Percentiles rank a stretch among this genome's conserved stretches.
These are phyloP conservation scores for Rhizophora mangle DNA, from an alignment of 345 rosid species.

Conservation along the genomic window DNA sequence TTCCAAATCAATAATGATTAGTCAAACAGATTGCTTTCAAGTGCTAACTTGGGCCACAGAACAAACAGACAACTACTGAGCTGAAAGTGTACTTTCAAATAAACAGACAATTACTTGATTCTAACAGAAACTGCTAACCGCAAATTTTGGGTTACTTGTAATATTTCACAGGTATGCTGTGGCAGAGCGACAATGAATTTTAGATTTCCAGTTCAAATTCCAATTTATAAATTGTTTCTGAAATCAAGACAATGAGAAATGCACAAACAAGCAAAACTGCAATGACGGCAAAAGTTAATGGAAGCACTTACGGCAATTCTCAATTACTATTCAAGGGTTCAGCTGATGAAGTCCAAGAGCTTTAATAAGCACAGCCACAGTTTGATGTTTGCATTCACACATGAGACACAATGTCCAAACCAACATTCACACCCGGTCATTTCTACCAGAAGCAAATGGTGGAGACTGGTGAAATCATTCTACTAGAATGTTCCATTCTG, in stretches of 20 bases:
- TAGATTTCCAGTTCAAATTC: background rate
- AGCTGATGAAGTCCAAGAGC: background rate
- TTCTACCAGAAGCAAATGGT: too few species aligned
- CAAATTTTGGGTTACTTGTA: background rate
- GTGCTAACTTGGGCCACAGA: background rate
- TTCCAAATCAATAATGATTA: background rate
- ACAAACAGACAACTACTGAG: background rate
- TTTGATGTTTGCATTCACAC: too few species aligned
- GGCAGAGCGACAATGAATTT: background rate
- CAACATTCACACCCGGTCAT: too few species aligned
- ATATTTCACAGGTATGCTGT: background rate
- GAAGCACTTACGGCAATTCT: background rate
- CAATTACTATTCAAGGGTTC: background rate
- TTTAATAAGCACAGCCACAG: too few species aligned
- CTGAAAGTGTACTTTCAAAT: too few species aligned
- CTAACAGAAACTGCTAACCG: too few species aligned
- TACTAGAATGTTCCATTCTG: too few species aligned
- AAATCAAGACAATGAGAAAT: background rate
- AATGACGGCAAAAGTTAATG: background rate
- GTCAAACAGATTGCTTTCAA: background rate
- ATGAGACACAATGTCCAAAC: too few species aligned
- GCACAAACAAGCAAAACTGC: background rate
- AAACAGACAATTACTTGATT: too few species aligned
- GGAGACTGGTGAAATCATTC: too few species aligned
- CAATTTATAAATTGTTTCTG: background rate